Conservation (phyloP, 257 asterid species). For the Coffea canephora region DNA sequence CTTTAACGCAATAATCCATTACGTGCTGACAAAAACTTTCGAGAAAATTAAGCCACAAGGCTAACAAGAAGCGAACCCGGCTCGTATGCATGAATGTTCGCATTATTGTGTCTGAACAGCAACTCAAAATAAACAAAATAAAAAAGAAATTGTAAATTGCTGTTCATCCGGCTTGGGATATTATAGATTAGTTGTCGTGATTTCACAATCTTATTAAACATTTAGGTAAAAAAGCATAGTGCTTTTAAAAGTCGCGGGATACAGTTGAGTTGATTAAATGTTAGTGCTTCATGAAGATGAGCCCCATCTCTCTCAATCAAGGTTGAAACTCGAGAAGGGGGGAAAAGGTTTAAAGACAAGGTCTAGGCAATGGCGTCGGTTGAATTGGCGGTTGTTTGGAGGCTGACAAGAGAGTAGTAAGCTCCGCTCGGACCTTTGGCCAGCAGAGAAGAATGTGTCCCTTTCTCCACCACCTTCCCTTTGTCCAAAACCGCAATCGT, state of each 20-base stretch:
- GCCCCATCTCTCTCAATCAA: neutral
- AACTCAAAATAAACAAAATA: too few relatives aligned
- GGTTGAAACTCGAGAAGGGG: neutral
- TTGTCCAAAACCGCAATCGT: conserved; percentile 67
- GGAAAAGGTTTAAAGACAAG: neutral
- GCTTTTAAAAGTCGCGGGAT: neutral
- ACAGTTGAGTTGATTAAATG: too few relatives aligned
- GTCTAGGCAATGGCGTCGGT: neutral
- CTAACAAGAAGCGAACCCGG: too few relatives aligned
- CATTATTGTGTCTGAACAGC: too few relatives aligned
- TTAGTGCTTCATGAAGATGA: neutral
- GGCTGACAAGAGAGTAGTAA: conserved; percentile 63
- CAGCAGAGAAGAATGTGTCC: conserved; percentile 68
- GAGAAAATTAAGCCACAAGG: too few relatives aligned
- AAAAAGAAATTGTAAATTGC: too few relatives aligned
- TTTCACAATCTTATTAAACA: too few relatives aligned
- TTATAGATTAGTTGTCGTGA: too few relatives aligned
- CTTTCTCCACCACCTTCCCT: conserved; percentile 70
- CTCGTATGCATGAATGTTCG: too few relatives aligned
- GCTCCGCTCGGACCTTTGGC: conserved; percentile 58
- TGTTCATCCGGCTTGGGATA: too few relatives aligned
- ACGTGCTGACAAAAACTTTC: neutral
- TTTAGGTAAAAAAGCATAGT: neutral
- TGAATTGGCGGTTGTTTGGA: conserved; percentile 47
- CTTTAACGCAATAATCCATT: neutral